These are phyloP conservation scores for Knufia fluminis DNA, from an alignment of 2,329 filamentous ascomycete genomes.

Conservation along the genomic window DNA sequence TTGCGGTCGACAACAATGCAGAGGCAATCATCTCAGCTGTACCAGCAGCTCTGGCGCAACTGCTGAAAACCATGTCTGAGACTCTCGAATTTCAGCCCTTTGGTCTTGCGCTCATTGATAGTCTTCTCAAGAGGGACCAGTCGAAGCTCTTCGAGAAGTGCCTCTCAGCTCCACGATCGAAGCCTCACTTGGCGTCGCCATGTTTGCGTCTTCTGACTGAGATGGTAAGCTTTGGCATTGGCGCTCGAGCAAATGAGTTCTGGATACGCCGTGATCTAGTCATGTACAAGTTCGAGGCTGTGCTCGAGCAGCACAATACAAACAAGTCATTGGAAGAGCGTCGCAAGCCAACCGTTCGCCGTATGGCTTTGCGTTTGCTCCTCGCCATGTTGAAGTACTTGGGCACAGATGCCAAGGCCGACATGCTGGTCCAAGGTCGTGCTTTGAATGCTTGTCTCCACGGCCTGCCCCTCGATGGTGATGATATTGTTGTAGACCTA, in stretches of 20 bases:
- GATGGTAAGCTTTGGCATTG: constrained; percentile 76
- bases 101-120: constrained; percentile 70
- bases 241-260: constrained; percentile 64
- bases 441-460: constrained; percentile 64
- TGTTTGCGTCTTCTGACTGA: constrained; percentile 79
- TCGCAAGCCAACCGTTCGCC: constrained; percentile 67
- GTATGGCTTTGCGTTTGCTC: constrained; percentile 73
- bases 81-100: constrained; percentile 65
- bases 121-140: constrained; percentile 70
- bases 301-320: constrained; percentile 60
- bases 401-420: constrained; percentile 65
- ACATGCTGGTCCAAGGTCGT: constrained; percentile 67
- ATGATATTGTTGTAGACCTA: constrained; percentile 65
- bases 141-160: constrained; percentile 71
- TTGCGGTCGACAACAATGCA: constrained; percentile 61
- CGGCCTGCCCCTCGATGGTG: constrained; percentile 66
- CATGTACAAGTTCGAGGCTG: constrained; percentile 69
- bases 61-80: constrained; percentile 68
- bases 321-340: constrained; percentile 47
- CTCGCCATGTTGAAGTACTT: constrained; percentile 71
- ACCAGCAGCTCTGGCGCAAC: constrained; percentile 68
- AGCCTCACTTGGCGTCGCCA: constrained; percentile 81
- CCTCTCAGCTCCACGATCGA: constrained; percentile 68
- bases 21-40: constrained; percentile 73
- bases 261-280: constrained; percentile 71